Percentiles rank a stretch among this genome's conserved stretches.
These are phyloP conservation scores for Penicillium sp. DNA, from an alignment of 2,329 filamentous ascomycete genomes.

Conservation along the genomic window DNA sequence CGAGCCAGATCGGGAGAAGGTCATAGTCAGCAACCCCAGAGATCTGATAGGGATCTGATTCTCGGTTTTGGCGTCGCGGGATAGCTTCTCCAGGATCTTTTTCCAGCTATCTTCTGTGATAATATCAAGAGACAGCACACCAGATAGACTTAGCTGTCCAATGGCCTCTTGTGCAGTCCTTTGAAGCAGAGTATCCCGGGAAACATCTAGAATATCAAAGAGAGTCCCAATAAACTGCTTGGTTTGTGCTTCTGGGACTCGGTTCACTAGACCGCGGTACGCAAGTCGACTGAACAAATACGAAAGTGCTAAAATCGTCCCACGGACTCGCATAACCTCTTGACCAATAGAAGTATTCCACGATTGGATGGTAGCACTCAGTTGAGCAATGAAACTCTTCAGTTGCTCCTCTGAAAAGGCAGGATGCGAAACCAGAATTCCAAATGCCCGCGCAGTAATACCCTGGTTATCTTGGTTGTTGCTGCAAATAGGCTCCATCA, in stretches of 20 bases:
- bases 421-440: conserved; percentile 70
- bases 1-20: conserved; percentile 44
- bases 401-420: conserved; percentile 43
- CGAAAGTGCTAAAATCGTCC: conserved; percentile 57
- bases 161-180: conserved; percentile 58
- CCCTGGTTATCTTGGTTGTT: conserved; percentile 68
- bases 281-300: conserved; percentile 58
- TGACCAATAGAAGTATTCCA: conserved; percentile 63
- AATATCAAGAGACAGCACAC: conserved; percentile 45
- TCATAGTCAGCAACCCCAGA: conserved; percentile 68
- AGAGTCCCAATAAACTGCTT: conserved; percentile 46
- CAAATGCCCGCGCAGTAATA: conserved; percentile 68
- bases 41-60: conserved; percentile 79
- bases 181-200: conserved; percentile 56
- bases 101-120: conserved; percentile 34
- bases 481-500: conserved; percentile 64
- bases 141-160: conserved; percentile 61
- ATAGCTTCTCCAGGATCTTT: conserved; percentile 61
- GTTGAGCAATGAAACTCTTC: conserved; percentile 42
- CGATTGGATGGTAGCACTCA: conserved; percentile 48
- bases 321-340: conserved; percentile 58
- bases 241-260: conserved; percentile 37
- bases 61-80: conserved; percentile 70
- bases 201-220: conserved; percentile 52
- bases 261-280: conserved; percentile 46